Evolutionary conservation across 768 basidiomycete species (phyloP).

Genomic region (Kwoniella heveanensis): DNA sequence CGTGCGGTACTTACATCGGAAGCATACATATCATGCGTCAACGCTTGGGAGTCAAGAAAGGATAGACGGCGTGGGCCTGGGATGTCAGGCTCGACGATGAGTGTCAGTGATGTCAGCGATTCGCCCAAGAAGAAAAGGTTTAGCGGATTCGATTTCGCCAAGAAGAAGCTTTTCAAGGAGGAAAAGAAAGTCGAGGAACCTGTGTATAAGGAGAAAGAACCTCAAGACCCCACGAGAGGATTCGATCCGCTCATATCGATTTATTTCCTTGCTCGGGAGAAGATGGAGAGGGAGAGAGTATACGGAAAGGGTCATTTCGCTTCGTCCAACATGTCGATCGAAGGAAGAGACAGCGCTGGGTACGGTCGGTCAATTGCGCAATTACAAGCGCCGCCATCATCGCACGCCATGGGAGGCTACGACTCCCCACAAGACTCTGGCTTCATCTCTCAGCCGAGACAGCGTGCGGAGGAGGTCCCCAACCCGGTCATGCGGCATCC

Average conservation of each 20-base stretch:
- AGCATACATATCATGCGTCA: conserved; percentile 70
- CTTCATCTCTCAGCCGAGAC: conserved; percentile 31
- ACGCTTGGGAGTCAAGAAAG: conserved; percentile 69
- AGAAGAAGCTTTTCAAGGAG: conserved; percentile 77
- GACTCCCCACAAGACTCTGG: conserved; percentile 64
- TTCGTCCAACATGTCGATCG: conserved; percentile 71
- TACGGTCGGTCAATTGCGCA: conserved; percentile 52
- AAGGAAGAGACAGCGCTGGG: conserved; percentile 23
- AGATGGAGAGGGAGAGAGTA: conserved; percentile 88
- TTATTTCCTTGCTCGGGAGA: conserved; percentile 94
- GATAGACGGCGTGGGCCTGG: conserved; percentile 39
- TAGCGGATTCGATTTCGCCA: conserved; percentile 86
- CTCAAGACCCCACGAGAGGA: conserved; percentile 79
- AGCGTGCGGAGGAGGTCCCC: conserved; percentile 40
- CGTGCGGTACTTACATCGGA: conserved; percentile 75
- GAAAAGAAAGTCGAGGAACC: conserved; percentile 49
- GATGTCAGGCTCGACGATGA: conserved; percentile 36
- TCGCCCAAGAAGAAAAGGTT: conserved; percentile 73
- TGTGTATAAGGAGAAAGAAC: conserved; percentile 48
- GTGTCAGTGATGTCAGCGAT: conserved; percentile 44
- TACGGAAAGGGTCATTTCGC: conserved; percentile 95
- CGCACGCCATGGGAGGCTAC: conserved; percentile 62
- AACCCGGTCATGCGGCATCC: conserved; percentile 57
- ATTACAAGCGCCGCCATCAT: conserved; percentile 54
- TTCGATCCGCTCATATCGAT: conserved; percentile 95